Base-by-base conservation (phyloP, 1,139 yeast species). In the Ogataea hybrid region DNA sequence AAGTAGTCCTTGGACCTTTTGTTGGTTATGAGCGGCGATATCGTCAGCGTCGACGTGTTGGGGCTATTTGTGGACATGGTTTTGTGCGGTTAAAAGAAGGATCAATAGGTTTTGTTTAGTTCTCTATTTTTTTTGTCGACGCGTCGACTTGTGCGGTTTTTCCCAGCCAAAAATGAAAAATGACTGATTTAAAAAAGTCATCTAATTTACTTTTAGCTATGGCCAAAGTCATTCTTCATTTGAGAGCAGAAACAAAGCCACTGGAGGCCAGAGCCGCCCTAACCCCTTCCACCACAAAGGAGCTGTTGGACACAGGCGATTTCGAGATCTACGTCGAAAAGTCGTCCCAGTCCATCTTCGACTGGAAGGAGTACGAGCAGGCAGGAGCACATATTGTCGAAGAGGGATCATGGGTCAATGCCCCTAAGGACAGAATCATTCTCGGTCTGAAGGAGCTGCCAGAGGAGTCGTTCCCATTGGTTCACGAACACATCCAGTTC, bases 201-300 rank as follows among this genome's bases (percentile, higher is more conserved):
- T n/a, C 25, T 17, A 29, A 9, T 21, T 20, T 31, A 25, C 10
- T 28, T 28, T 35, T 28, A 8, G 22, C 31, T 32, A 39, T 39
- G 42, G 18, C 41, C 12, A 61, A 61, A 48, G 84, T 82, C 39
- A 78, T 74, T 40, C 76, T 81, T 54, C 94, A 85, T 56, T 74
- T 92, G 49, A 84, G 98, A 72, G 97, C 97, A 31, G 98, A 92
- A 67, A 86, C 95, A 59, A 92, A 92, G 79, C 96, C 97, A 29
- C 72, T 89, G 59, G 98, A 92, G 71, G 96, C 95, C 53, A 85
- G 98, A 71, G 95, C 97, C 29, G 97, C 96, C 37, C 75, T 92
- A 58, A 89, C 98, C 7, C 98, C 98, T 28, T 68, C 87, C 35
- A 86, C 96, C 37, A 83, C 95, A 57, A 85, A 87, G 69, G 77